Conservation (phyloP, 495 filamentous ascomycete species). For the Aspergillus leporis region DNA sequence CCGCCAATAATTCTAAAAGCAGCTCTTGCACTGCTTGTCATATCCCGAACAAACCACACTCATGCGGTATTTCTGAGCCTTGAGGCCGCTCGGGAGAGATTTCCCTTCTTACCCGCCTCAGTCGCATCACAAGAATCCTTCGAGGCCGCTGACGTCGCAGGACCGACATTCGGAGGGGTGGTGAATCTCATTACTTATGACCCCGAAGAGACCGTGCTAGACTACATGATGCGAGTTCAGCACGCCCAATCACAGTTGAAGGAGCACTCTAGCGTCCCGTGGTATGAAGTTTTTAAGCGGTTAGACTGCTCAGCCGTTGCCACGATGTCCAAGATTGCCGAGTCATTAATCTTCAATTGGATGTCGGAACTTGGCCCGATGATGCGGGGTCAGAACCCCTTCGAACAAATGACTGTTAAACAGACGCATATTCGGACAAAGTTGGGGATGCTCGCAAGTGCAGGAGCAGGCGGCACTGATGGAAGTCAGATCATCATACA, state of each 20-base stretch:
- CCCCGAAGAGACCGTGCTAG: constrained; percentile 9
- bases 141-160: constrained; percentile 5
- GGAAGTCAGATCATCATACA: not conserved
- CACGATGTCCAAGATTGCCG: not conserved
- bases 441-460: not conserved
- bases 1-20: not conserved
- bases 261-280: not conserved
- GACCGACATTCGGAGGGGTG: constrained; percentile 1
- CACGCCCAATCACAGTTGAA: not conserved
- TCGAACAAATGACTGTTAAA: not conserved
- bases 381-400: not conserved
- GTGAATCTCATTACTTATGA: constrained; percentile 7
- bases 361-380: not conserved
- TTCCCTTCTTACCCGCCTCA: not conserved
- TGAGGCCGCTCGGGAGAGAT: constrained; percentile 5
- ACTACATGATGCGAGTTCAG: constrained; percentile 2
- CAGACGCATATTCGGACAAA: constrained; percentile 6
- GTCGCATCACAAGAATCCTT: not conserved
- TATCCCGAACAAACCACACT: constrained; percentile 11
- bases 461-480: not conserved
- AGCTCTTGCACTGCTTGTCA: not conserved
- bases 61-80: constrained; percentile 12
- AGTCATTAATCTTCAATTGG: constrained; percentile 6
- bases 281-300: not conserved
- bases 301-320: not conserved